Evolutionary conservation across 331 rosid species (phyloP).

Genomic region (Acacia pycnantha): DNA sequence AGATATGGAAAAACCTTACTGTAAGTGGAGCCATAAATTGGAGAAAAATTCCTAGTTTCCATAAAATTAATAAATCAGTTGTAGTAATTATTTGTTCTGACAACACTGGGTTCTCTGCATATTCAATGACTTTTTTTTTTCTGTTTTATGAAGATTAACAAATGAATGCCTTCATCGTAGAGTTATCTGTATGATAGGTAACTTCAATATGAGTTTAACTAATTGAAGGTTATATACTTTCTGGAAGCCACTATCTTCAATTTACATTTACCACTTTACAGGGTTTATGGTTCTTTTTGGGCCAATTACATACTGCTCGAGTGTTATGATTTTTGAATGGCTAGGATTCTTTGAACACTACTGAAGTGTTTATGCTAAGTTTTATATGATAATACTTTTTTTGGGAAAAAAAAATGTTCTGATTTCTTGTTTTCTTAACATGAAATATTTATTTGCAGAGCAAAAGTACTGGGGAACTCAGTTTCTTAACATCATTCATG

Average conservation of each 20-base stretch:
- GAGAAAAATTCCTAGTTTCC: neutral
- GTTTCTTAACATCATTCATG: conserved; percentile 51
- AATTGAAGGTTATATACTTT: conserved; percentile 9
- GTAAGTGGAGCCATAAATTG: conserved; percentile 55
- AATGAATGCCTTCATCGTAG: conserved; percentile 5
- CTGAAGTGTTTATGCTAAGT: conserved; percentile 24
- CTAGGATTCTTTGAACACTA: conserved; percentile 6
- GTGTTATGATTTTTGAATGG: neutral
- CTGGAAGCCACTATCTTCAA: neutral
- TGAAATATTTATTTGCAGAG: conserved; percentile 38
- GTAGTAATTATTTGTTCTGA: conserved; percentile 7
- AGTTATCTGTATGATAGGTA: neutral
- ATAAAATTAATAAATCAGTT: conserved; percentile 3
- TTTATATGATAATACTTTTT: conserved; percentile 8
- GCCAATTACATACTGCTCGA: conserved; percentile 11
- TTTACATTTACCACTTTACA: neutral
- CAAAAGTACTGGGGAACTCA: conserved; percentile 55
- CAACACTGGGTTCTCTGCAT: conserved; percentile 7
- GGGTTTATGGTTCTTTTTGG: conserved; percentile 6
- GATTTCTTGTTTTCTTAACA: neutral
- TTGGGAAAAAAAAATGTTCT: neutral
- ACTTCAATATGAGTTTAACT: conserved; percentile 5
- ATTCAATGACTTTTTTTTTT: neutral
- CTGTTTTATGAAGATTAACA: neutral
- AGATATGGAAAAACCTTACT: conserved; percentile 89